These are phyloP conservation scores for Amphirosellinia nigrospora DNA, from an alignment of 495 filamentous ascomycete species.

Conservation along the genomic window DNA sequence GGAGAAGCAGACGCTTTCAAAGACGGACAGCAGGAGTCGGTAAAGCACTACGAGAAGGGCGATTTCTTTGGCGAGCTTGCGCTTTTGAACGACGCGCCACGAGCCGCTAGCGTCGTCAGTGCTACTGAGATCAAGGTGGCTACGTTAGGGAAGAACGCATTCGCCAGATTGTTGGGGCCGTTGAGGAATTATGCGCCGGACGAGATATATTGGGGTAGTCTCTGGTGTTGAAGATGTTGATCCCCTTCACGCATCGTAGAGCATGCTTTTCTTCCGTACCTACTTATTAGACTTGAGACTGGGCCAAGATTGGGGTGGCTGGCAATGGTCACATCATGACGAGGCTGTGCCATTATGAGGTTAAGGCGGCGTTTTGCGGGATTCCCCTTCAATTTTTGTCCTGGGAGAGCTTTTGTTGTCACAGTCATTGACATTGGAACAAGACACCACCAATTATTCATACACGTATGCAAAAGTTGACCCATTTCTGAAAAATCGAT, in stretches of 20 bases:
- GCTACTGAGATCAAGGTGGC: slow-evolving; percentile 92
- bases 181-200: slow-evolving; percentile 93
- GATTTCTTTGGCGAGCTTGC: slow-evolving; percentile 98
- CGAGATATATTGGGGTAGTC: slow-evolving; percentile 59
- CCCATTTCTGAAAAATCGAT: background rate
- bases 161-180: slow-evolving; percentile 93
- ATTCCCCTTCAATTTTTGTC: slow-evolving; percentile 33
- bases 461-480: background rate
- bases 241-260: slow-evolving; percentile 49
- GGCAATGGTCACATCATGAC: slow-evolving; percentile 27
- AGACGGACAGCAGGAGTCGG: slow-evolving; percentile 62
- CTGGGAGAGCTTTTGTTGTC: slow-evolving; percentile 27
- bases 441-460: slow-evolving; percentile 29
- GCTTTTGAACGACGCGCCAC: slow-evolving; percentile 87
- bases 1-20: slow-evolving; percentile 90
- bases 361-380: slow-evolving; percentile 39
- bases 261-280: slow-evolving; percentile 6
- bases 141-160: slow-evolving; percentile 88
- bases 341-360: slow-evolving; percentile 23
- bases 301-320: slow-evolving; percentile 24
- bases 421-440: slow-evolving; percentile 35
- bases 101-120: slow-evolving; percentile 87
- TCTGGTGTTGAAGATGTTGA: slow-evolving; percentile 60
- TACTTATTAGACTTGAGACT: slow-evolving; percentile 21
- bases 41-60: slow-evolving; percentile 84